A percentile compares a stretch with the other conserved stretches of the same genome.
Evolutionary conservation across 2,329 filamentous ascomycete species (phyloP).

Genomic region (Penicillium sp.): DNA sequence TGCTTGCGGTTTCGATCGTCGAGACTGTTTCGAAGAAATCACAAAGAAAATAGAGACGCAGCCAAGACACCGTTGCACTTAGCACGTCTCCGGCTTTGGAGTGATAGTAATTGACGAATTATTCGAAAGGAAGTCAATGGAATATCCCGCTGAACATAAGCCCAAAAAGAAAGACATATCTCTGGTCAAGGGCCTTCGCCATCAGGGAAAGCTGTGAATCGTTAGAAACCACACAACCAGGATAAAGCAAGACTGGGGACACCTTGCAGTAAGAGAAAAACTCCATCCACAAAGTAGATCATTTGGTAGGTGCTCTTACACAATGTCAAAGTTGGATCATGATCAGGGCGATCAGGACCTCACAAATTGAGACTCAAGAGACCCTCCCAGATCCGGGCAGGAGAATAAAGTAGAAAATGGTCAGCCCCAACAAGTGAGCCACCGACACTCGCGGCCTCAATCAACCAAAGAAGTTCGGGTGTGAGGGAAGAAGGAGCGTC

Average conservation of each 20-base stretch:
- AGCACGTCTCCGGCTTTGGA: slow-evolving; percentile 21
- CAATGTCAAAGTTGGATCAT: slow-evolving; percentile 26
- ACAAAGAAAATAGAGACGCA: slow-evolving; percentile 19
- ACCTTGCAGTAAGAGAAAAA: not conserved
- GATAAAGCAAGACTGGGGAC: no score
- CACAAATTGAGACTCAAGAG: slow-evolving; percentile 9
- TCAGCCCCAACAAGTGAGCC: not conserved
- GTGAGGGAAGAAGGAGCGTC: slow-evolving; percentile 14
- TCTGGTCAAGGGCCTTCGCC: slow-evolving; percentile 39
- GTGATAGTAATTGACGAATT: slow-evolving; percentile 25
- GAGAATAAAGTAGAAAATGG: not conserved
- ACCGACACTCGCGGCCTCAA: slow-evolving; percentile 1
- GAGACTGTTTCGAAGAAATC: slow-evolving; percentile 17
- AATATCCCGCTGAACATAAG: slow-evolving; percentile 41
- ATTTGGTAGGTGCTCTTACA: slow-evolving; percentile 15
- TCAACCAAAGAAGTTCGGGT: not conserved
- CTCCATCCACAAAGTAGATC: not conserved
- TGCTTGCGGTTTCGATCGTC: slow-evolving; percentile 12
- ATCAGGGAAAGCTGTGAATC: slow-evolving; percentile 32
- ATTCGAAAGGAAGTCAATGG: slow-evolving; percentile 35
- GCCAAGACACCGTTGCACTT: slow-evolving; percentile 15
- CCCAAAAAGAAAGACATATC: slow-evolving; percentile 43
- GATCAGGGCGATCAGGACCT: slow-evolving; percentile 17
- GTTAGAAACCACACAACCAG: no score
- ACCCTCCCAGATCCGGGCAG: not conserved